Conservation (phyloP, 768 basidiomycete genomes). For the Lentinula aciculospora region DNA sequence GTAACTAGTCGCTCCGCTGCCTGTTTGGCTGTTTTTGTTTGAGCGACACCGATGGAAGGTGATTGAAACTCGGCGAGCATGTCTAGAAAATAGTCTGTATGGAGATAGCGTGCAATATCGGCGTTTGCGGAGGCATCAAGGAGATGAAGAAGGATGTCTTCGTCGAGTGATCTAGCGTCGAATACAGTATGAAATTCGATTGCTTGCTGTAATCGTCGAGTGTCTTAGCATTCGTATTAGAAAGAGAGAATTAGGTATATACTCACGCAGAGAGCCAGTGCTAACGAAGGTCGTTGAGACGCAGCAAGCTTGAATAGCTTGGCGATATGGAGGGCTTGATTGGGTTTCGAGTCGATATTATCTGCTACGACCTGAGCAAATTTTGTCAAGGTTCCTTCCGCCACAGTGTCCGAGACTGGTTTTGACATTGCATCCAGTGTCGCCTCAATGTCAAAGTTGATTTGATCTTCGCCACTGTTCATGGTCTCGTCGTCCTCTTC, state of each 20-base stretch:
- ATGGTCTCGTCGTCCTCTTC: constrained; percentile 24
- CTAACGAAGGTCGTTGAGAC: constrained; percentile 61
- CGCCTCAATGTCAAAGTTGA: constrained; percentile 45
- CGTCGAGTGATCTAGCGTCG: constrained; percentile 45
- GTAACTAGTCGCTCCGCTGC: constrained; percentile 40
- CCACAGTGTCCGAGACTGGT: constrained; percentile 54
- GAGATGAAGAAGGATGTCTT: constrained; percentile 50
- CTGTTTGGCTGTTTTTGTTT: constrained; percentile 37
- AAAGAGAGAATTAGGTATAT: not conserved
- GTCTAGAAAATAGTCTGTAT: constrained; percentile 35
- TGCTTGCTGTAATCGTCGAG: constrained; percentile 37
- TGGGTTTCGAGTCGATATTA: constrained; percentile 49
- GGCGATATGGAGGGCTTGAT: constrained; percentile 57
- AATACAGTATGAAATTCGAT: constrained; percentile 52
- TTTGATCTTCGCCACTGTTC: not conserved
- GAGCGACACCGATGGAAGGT: constrained; percentile 30
- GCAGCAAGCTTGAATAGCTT: constrained; percentile 59
- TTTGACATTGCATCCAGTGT: constrained; percentile 47
- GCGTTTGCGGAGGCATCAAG: constrained; percentile 61
- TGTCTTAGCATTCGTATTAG: not conserved
- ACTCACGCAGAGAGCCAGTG: constrained; percentile 37
- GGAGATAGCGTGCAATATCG: constrained; percentile 53
- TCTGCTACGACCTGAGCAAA: constrained; percentile 56
- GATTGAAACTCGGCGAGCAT: constrained; percentile 31
- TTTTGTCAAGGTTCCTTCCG: constrained; percentile 40